Evolutionary conservation across 805 yeast genomes (phyloP).

Genomic region (Hanseniaspora guilliermondii): DNA sequence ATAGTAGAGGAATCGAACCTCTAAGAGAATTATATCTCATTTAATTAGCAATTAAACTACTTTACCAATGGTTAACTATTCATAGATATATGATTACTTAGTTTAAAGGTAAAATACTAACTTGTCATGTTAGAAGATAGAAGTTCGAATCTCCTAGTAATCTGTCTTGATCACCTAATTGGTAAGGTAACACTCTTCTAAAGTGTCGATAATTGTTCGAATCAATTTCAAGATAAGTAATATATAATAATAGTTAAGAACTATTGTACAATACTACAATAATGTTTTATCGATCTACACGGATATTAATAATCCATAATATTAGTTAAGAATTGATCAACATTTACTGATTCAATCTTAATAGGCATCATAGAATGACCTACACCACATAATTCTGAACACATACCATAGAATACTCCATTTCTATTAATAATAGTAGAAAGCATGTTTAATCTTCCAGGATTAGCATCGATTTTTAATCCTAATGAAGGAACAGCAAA

Average conservation of each 20-base stretch:
- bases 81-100: background rate
- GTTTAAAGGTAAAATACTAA: conserved; percentile 2
- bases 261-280: too few species aligned
- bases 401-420: conserved; percentile 22
- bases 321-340: background rate
- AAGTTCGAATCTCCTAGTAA: background rate
- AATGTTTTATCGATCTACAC: too few species aligned
- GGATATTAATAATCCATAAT: background rate
- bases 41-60: conserved; percentile 13
- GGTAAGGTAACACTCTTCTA: background rate
- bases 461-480: conserved; percentile 21
- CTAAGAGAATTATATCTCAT: conserved; percentile 10
- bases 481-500: conserved; percentile 22
- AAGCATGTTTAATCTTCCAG: conserved; percentile 22
- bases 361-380: conserved; percentile 23
- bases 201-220: background rate
- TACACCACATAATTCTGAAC: conserved; percentile 23
- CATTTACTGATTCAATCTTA: conserved; percentile 20
- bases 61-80: conserved; percentile 12
- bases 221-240: background rate
- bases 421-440: conserved; percentile 20
- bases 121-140: conserved; percentile 2
- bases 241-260: background rate
- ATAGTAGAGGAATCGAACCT: conserved; percentile 17
- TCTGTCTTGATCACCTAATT: background rate